These are phyloP conservation scores for Kazachstania kunashirensis DNA, from an alignment of 805 yeast species.

Conservation along the genomic window DNA sequence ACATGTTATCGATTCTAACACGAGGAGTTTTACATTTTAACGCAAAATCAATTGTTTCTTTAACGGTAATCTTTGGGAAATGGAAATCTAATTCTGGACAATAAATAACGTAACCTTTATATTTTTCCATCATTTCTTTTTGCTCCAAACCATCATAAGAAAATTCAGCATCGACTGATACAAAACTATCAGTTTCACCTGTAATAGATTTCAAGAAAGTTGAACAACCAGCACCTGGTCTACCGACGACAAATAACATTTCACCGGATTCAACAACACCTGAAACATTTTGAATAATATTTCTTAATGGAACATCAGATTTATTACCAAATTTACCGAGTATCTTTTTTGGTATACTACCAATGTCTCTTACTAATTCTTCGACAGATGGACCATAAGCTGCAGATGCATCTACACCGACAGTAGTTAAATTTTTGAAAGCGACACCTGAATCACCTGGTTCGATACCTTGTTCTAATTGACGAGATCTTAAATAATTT, in stretches of 20 bases:
- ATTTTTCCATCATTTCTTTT: slow-evolving; percentile 37
- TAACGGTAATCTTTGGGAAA: slow-evolving; percentile 43
- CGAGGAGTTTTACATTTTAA: slow-evolving; percentile 41
- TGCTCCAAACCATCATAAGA: slow-evolving; percentile 43
- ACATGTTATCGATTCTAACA: slow-evolving; percentile 34
- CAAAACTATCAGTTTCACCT: slow-evolving; percentile 36
- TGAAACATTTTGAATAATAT: slow-evolving; percentile 34
- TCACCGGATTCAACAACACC: slow-evolving; percentile 42
- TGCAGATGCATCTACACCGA: slow-evolving; percentile 45
- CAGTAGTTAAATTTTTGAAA: slow-evolving; percentile 35
- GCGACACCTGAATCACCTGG: slow-evolving; percentile 44
- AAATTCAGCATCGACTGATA: slow-evolving; percentile 33
- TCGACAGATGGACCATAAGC: slow-evolving; percentile 41
- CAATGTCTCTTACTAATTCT: slow-evolving; percentile 33
- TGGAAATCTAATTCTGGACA: slow-evolving; percentile 43
- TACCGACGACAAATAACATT: slow-evolving; percentile 44
- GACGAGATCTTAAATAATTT: slow-evolving; percentile 32
- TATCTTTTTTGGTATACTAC: slow-evolving; percentile 22
- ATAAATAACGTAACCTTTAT: slow-evolving; percentile 42
- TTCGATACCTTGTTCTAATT: slow-evolving; percentile 37
- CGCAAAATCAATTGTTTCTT: slow-evolving; percentile 43
- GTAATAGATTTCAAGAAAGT: slow-evolving; percentile 39
- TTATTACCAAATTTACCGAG: slow-evolving; percentile 24
- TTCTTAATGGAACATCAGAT: slow-evolving; percentile 27
- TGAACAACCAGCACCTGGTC: slow-evolving; percentile 61